Base-by-base conservation (phyloP, 257 asterid species). In the Osmanthus fragrans region DNA sequence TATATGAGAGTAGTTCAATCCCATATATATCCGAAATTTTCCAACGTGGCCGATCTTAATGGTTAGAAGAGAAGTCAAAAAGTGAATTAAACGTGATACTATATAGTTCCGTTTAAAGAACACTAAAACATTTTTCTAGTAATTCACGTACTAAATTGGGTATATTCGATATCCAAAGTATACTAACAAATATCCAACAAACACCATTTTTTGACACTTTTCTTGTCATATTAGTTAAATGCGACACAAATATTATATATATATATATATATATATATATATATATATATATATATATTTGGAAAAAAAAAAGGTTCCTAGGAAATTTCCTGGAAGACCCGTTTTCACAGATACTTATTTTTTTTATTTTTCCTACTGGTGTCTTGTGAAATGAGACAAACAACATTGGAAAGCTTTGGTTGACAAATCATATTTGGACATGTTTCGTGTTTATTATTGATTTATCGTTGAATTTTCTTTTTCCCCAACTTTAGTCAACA, bases 121-220 rank as follows among this genome's bases (percentile, higher is more conserved):
- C 4, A 15, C 54, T 45, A 40, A 40, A 40, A 40, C 13, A 47
- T 15, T 47, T 15, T 47, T 4, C 19, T 13, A 12, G 15, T 47
- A 47, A 15, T 47, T 16, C 19, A 47, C 56, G 56, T 12, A 47
- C n/a, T 13, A 47, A 47, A 15, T 13, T 45, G 13, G 47, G 15
- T 40, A 9, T 10, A 40, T 9, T 40, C 47, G 4, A 40, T 10
- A 40, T 42, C 49, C 49, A 42, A 10, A 10, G 49, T 11, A 10
- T 42, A 10, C 49, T 16, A 47, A 4, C 78, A 66, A 77, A 74
- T 60, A 63, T 80, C 79, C 85, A 2, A 7, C 73, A 86, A 82
- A 82, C 9, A n/a, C 19, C 16, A 3, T 11, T 25, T 25, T 25
- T 21, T 16, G 42, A 18, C 34, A 13, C 78, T 63, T 72, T 71